A percentile compares a stretch with the other conserved stretches of the same genome.
Conservation (phyloP, 495 filamentous ascomycete genomes). For the Penicillium samsonianum region DNA sequence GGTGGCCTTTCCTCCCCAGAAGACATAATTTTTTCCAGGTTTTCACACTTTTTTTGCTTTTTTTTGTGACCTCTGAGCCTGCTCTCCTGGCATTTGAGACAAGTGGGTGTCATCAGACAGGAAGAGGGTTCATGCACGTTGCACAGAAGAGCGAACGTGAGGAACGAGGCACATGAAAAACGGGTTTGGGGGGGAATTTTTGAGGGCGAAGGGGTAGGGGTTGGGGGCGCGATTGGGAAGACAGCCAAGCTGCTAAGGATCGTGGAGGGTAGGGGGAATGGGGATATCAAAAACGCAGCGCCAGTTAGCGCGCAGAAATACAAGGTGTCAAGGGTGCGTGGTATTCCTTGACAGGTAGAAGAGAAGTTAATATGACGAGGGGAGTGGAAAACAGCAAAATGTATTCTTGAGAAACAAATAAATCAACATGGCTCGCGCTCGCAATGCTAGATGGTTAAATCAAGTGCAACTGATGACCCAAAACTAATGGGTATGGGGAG, state of each 20-base stretch:
- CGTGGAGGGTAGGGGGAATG: slow-evolving; percentile 22
- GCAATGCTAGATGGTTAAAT: slow-evolving; percentile 51
- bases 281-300: slow-evolving; percentile 34
- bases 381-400: slow-evolving; percentile 28
- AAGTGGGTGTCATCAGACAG: neutral
- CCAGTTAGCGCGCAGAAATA: slow-evolving; percentile 31
- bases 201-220: slow-evolving; percentile 4
- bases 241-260: slow-evolving; percentile 31
- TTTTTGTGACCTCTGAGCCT: slow-evolving; percentile 31
- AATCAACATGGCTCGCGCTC: slow-evolving; percentile 49
- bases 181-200: slow-evolving; percentile 21
- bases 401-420: slow-evolving; percentile 38
- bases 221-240: slow-evolving; percentile 4
- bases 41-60: slow-evolving; percentile 39
- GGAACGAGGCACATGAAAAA: slow-evolving; percentile 40
- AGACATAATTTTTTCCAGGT: slow-evolving; percentile 35
- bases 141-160: neutral
- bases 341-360: slow-evolving; percentile 17
- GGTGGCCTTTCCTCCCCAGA: slow-evolving; percentile 18
- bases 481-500: slow-evolving; percentile 32
- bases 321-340: slow-evolving; percentile 13
- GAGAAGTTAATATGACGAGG: slow-evolving; percentile 22
- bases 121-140: neutral
- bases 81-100: neutral
- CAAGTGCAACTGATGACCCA: slow-evolving; percentile 46